Evolutionary conservation across 805 yeast genomes (phyloP).

Genomic region (Candida krabiensis): DNA sequence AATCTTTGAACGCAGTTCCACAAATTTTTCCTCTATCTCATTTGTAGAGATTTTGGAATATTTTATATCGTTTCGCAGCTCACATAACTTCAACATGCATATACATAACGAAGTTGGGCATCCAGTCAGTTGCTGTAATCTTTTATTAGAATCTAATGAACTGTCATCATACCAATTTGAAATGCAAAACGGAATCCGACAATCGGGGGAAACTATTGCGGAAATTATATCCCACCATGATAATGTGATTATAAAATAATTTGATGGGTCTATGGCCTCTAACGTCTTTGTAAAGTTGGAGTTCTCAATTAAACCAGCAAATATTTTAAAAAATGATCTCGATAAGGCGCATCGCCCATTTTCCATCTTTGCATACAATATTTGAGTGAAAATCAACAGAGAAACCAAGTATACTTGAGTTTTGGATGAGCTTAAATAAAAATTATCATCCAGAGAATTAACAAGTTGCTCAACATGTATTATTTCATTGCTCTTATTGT

Average conservation of each 20-base stretch:
- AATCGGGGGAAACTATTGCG: conserved; percentile 42
- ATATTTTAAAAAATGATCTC: conserved; percentile 37
- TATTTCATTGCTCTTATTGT: conserved; percentile 5
- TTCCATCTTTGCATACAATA: conserved; percentile 40
- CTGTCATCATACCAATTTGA: conserved; percentile 39
- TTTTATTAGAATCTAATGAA: conserved; percentile 32
- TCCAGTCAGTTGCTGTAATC: conserved; percentile 43
- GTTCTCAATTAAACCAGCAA: conserved; percentile 38
- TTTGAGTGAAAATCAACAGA: conserved; percentile 40
- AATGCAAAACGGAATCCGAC: conserved; percentile 39
- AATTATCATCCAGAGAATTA: background rate
- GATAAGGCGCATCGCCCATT: conserved; percentile 41
- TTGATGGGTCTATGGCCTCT: conserved; percentile 33
- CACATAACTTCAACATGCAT: conserved; percentile 37
- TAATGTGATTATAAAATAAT: conserved; percentile 33
- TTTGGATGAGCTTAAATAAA: conserved; percentile 8
- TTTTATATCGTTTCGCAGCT: conserved; percentile 21
- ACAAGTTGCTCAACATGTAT: conserved; percentile 7
- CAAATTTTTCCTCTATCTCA: conserved; percentile 19
- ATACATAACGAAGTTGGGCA: conserved; percentile 41
- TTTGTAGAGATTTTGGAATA: conserved; percentile 8
- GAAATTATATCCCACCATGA: conserved; percentile 45
- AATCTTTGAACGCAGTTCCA: conserved; percentile 28
- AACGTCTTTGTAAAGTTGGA: conserved; percentile 27
- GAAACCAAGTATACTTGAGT: conserved; percentile 29